Conservation (phyloP, 345 rosid species). For the Salix viminalis region DNA sequence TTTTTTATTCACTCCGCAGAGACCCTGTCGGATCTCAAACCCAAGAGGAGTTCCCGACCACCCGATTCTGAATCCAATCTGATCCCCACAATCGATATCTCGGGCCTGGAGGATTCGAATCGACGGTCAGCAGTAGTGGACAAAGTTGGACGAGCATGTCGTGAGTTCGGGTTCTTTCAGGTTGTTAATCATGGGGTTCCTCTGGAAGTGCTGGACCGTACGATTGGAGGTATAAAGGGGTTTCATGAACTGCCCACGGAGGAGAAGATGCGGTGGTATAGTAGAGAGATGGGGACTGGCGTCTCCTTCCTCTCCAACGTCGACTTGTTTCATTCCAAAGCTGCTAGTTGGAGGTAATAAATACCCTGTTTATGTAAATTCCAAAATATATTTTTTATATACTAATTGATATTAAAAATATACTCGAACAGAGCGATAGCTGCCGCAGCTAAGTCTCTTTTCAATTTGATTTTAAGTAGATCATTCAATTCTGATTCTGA, state of each 20-base stretch:
- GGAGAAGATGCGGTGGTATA: conserved; percentile 33
- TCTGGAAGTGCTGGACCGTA: conserved; percentile 31
- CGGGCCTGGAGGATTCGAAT: conserved; percentile 1
- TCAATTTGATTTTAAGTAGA: no score
- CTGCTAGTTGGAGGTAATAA: conserved; percentile 52
- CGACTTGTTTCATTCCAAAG: conserved; percentile 43
- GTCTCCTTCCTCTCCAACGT: conserved; percentile 41
- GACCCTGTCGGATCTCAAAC: conserved; percentile 28
- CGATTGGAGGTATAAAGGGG: conserved; percentile 22
- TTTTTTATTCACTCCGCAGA: conserved; percentile 45
- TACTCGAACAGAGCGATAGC: no score
- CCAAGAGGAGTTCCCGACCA: not conserved
- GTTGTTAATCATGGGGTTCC: conserved; percentile 43
- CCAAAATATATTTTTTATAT: not conserved
- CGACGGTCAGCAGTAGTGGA: conserved; percentile 24
- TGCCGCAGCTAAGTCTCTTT: no score
- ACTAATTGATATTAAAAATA: no score
- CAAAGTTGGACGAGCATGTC: conserved; percentile 25
- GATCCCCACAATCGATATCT: conserved; percentile 46
- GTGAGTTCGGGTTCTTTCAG: conserved; percentile 48
- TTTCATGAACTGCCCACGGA: conserved; percentile 41
- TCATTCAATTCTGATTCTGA: no score
- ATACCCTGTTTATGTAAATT: not conserved
- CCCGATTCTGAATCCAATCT: not conserved
- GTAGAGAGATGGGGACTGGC: conserved; percentile 17